Conservation (phyloP, 345 rosid species). For the Camelina sativa region DNA sequence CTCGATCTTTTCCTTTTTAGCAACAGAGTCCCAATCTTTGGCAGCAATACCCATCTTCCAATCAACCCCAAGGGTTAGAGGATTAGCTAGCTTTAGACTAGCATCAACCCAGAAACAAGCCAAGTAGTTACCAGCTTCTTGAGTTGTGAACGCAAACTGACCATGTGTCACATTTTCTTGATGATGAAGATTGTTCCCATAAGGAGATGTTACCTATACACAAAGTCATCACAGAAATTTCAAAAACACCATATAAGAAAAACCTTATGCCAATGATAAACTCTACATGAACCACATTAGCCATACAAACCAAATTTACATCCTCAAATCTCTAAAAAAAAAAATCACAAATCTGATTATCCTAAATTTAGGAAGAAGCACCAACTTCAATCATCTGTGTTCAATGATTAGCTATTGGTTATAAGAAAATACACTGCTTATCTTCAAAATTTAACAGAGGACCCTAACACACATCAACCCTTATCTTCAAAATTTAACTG, state of each 20-base stretch:
- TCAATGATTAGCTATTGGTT: neutral
- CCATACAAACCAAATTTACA: slow-evolving; percentile 19
- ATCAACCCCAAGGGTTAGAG: slow-evolving; percentile 67
- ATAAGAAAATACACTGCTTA: neutral
- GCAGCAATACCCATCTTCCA: slow-evolving; percentile 93
- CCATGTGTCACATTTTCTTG: slow-evolving; percentile 77
- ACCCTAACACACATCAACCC: too few relatives aligned
- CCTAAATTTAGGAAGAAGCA: neutral
- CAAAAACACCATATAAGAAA: neutral
- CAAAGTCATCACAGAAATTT: slow-evolving; percentile 2
- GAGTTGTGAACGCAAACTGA: slow-evolving; percentile 89
- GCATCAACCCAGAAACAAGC: slow-evolving; percentile 81
- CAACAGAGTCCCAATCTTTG: slow-evolving; percentile 97
- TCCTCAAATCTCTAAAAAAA: neutral
- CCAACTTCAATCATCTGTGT: neutral
- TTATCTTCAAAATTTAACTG: too few relatives aligned
- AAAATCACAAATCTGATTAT: neutral
- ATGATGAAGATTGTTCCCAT: slow-evolving; percentile 73
- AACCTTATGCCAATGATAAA: neutral
- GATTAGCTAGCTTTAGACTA: slow-evolving; percentile 42
- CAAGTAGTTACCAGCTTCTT: slow-evolving; percentile 76
- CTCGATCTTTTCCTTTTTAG: slow-evolving; percentile 91
- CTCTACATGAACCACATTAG: neutral
- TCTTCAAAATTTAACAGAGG: neutral
- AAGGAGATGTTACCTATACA: slow-evolving; percentile 81